Evolutionary conservation across 306 rosid species (phyloP).

Genomic region (Castanospermum australe): DNA sequence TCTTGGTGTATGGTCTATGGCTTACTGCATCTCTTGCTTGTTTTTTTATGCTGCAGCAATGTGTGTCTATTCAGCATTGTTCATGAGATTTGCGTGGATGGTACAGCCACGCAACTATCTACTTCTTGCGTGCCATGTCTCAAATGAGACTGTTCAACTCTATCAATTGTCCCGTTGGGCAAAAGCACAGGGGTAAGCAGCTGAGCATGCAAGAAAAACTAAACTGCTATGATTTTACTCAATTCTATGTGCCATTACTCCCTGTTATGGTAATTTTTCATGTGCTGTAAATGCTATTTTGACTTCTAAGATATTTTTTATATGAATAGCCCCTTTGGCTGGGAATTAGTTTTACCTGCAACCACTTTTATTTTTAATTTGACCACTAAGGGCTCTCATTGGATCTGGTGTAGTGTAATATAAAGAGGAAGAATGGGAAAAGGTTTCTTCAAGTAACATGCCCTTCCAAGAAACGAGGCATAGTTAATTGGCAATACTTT

Average conservation of each 20-base stretch:
- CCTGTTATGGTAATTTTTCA: background rate
- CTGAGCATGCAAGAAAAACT: background rate
- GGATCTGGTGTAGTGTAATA: background rate
- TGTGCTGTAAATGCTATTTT: background rate
- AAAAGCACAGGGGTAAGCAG: conserved; percentile 52
- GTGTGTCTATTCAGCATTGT: conserved; percentile 69
- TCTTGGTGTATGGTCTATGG: background rate
- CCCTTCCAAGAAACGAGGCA: background rate
- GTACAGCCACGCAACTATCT: conserved; percentile 69
- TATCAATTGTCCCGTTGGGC: conserved; percentile 71
- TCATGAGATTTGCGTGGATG: conserved; percentile 88
- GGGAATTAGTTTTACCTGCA: background rate
- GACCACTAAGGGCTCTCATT: background rate
- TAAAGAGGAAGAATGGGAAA: background rate
- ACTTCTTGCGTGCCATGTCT: conserved; percentile 65
- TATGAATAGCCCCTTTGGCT: background rate
- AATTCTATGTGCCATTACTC: background rate
- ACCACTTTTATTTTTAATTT: background rate
- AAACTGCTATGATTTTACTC: background rate
- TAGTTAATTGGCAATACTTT: conserved; percentile 1
- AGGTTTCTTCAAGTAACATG: background rate
- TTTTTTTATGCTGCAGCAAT: conserved; percentile 50
- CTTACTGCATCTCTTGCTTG: background rate
- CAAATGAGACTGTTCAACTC: conserved; percentile 75
- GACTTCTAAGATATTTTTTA: background rate